Base-by-base conservation (phyloP, 805 yeast species). In the Metschnikowia orientalis region DNA sequence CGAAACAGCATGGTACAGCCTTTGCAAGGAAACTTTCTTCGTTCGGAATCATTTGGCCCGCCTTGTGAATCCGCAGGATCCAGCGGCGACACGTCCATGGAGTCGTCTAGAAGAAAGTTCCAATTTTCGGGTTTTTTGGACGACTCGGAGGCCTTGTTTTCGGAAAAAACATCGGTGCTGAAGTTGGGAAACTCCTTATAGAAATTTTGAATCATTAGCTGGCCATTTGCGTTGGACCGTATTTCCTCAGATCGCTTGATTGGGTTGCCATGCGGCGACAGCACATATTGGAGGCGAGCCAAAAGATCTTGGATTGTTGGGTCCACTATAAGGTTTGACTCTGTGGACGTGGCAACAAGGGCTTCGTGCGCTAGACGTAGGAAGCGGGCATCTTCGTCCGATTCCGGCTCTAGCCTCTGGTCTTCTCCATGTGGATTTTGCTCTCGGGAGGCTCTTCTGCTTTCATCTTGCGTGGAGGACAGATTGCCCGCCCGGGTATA, bases 1-100 rank as follows among this genome's bases (percentile, higher is more conserved):
- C 81, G 67, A 54, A 83, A 83, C 21, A 77, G 69, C 59, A 80
- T 61, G 2, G 69, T 54, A 54, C 94, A 83, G 42, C 73, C 70
- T 4, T 54, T 48, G 53, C 94, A 83, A 5, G 72, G 63, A 46
- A 67, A 79, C 27, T 73, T 71, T n/a, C n/a, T n/a, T 41, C 75
- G 47, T 16, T 30, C 33, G 6, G 18, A 11, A 11, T 8, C 13
- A 8, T 12, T 12, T 8, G 20, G 22, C n/a, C 8, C 6, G 13
- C 23, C 31, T n/a, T 18, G 23, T 10, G 18, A 8, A 11, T 28
- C 32, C 14, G 28, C 22, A 9, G 25, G 10, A 3, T 32, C 40
- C 8, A 39, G 28, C 15, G 32, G 28, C 16, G 27, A 32, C 20
- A 26, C 34, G 5, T 26, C 25, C 11, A 22, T 19, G 5, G 26